These are phyloP conservation scores for Blastobotrys indianensis DNA, from an alignment of 1,139 yeast genomes.

Conservation along the genomic window DNA sequence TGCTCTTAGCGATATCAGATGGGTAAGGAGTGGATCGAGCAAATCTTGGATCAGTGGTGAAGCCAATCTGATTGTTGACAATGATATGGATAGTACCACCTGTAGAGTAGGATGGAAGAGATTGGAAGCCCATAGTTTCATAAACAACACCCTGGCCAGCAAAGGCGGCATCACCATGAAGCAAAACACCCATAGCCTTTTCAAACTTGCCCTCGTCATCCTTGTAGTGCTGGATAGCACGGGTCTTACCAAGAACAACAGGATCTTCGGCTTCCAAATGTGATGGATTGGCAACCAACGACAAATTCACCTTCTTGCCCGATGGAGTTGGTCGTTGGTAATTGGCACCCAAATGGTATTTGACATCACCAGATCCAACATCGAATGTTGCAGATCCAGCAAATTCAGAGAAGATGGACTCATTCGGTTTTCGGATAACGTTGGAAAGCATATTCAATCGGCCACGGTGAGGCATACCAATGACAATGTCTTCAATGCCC, in stretches of 20 bases:
- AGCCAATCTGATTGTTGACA: conserved; percentile 97
- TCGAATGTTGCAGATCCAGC: conserved; percentile 79
- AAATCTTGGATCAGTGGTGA: conserved; percentile 97
- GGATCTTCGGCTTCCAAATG: conserved; percentile 99
- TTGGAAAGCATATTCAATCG: conserved; percentile 95
- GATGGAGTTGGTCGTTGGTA: conserved; percentile 98
- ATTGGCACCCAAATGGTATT: conserved; percentile 98
- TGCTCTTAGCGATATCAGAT: conserved; percentile 92
- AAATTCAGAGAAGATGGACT: conserved; percentile 93
- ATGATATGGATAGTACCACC: conserved; percentile 98
- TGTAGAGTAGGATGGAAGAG: conserved; percentile 90
- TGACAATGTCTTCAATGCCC: conserved; percentile 93
- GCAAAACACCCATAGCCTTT: conserved; percentile 85
- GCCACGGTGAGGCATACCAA: conserved; percentile 99
- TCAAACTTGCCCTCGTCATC: conserved; percentile 73
- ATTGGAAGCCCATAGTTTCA: conserved; percentile 94
- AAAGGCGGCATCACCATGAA: conserved; percentile 99
- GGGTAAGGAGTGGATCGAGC: conserved; percentile 98
- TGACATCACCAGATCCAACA: conserved; percentile 96
- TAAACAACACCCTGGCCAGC: conserved; percentile 99
- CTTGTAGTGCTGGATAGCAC: conserved; percentile 93
- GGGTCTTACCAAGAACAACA: conserved; percentile 94
- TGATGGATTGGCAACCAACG: conserved; percentile 97
- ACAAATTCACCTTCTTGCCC: conserved; percentile 92
- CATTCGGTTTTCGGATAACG: conserved; percentile 97